phyloP scores from a whole-genome alignment of 768 basidiomycete species.

The Leucocoprinus sp. region DNA sequence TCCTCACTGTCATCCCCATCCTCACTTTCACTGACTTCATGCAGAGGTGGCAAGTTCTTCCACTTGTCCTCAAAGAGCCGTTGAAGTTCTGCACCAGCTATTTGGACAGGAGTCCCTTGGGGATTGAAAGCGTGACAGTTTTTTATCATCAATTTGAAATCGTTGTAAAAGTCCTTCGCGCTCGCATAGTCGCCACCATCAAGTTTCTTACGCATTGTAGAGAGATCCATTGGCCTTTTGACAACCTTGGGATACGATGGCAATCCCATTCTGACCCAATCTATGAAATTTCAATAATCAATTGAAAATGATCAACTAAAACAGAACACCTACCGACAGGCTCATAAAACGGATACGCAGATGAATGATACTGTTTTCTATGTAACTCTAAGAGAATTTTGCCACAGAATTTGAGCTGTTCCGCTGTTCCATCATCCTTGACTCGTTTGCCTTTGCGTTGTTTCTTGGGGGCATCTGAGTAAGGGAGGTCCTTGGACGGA shows the following conservation, averaged over 20 bases:
- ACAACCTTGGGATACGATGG: slow-evolving; percentile 83
- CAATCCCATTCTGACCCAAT: slow-evolving; percentile 69
- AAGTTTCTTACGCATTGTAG: slow-evolving; percentile 81
- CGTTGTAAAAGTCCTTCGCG: slow-evolving; percentile 77
- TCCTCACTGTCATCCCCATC: slow-evolving; percentile 51
- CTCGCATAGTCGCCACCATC: slow-evolving; percentile 67
- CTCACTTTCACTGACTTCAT: slow-evolving; percentile 51
- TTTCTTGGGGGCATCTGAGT: slow-evolving; percentile 70
- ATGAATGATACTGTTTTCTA: slow-evolving; percentile 65
- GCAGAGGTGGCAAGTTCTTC: slow-evolving; percentile 62
- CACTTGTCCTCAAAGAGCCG: slow-evolving; percentile 90
- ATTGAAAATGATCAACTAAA: slow-evolving; percentile 1
- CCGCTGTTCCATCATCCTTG: slow-evolving; percentile 61
- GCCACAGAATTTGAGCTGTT: slow-evolving; percentile 79
- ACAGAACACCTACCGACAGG: slow-evolving; percentile 70
- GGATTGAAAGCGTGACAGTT: slow-evolving; percentile 95
- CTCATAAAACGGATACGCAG: slow-evolving; percentile 83
- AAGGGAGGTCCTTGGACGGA: slow-evolving; percentile 83
- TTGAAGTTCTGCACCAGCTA: slow-evolving; percentile 80
- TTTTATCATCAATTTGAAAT: slow-evolving; percentile 90
- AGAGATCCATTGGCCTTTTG: slow-evolving; percentile 94
- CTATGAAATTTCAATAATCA: slow-evolving; percentile 29
- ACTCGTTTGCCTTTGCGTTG: slow-evolving; percentile 49
- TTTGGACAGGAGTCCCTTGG: slow-evolving; percentile 75
- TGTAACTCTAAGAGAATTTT: slow-evolving; percentile 70